phyloP scores from a whole-genome alignment of 257 asterid genomes.

The Gynochthodes officinalis region DNA sequence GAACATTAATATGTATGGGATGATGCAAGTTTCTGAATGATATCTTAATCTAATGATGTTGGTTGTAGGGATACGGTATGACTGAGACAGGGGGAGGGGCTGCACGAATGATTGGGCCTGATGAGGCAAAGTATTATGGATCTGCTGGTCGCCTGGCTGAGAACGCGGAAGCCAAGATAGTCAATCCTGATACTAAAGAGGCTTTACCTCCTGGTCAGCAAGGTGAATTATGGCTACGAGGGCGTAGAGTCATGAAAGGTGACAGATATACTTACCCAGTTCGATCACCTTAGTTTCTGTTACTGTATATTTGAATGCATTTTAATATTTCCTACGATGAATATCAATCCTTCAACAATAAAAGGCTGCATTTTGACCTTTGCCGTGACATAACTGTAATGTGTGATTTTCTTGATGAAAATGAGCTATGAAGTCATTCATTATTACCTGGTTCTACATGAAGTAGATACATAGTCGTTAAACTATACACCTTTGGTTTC shows the following conservation, averaged over 20 bases:
- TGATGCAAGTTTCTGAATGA: background rate
- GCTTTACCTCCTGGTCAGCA: conserved; percentile 64
- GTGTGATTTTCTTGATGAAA: background rate
- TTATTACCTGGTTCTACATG: background rate
- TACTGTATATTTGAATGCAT: background rate
- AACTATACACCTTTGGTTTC: no score
- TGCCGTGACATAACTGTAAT: background rate
- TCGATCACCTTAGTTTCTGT: background rate
- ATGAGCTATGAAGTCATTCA: no score
- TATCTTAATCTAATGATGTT: background rate
- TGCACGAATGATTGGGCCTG: conserved; percentile 51
- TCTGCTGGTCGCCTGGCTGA: conserved; percentile 74
- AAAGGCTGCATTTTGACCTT: background rate
- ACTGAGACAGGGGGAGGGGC: conserved; percentile 78
- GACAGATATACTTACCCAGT: background rate
- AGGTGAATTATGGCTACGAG: conserved; percentile 87
- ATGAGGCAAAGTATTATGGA: conserved; percentile 55
- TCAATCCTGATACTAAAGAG: conserved; percentile 66
- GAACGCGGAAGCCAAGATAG: conserved; percentile 74
- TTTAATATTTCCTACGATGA: background rate
- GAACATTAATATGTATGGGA: no score
- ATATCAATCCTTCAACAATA: background rate
- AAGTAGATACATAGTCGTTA: no score
- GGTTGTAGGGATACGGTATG: conserved; percentile 77
- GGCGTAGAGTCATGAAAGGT: conserved; percentile 84